phyloP scores from a whole-genome alignment of 169 alveolate species.

The Plasmodium sp. region DNA sequence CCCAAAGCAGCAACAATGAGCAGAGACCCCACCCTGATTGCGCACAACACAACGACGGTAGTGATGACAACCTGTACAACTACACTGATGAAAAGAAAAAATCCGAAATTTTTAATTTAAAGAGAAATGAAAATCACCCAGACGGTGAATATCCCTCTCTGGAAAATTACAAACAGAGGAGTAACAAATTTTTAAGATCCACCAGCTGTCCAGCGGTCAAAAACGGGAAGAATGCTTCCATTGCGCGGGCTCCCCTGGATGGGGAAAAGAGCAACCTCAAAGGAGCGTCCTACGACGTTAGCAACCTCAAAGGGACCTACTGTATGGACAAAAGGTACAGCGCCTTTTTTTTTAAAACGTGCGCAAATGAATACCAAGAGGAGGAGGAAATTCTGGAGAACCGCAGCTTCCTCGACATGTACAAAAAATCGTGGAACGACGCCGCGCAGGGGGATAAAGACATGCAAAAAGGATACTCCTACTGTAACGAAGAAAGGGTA shows the following conservation, averaged over 20 bases:
- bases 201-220: conserved; percentile 22
- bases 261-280: not conserved
- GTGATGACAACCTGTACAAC: not conserved
- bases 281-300: not conserved
- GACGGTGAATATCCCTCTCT: not conserved
- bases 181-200: not conserved
- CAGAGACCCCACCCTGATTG: not conserved
- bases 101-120: conserved; percentile 44
- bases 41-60: not conserved
- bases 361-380: conserved; percentile 1
- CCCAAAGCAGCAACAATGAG: not conserved
- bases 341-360: conserved; percentile 8
- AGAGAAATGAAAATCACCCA: not conserved
- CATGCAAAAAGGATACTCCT: not conserved
- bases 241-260: not conserved
- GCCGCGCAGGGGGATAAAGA: not conserved
- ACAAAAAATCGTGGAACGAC: conserved; percentile 18
- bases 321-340: not conserved
- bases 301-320: not conserved
- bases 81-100: conserved; percentile 22
- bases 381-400: not conserved
- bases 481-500: not conserved
- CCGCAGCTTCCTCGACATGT: not conserved
- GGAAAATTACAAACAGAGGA: not conserved
- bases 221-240: not conserved